These are phyloP conservation scores for Epichloe baconii DNA, from an alignment of 2,329 filamentous ascomycete genomes.

Conservation along the genomic window DNA sequence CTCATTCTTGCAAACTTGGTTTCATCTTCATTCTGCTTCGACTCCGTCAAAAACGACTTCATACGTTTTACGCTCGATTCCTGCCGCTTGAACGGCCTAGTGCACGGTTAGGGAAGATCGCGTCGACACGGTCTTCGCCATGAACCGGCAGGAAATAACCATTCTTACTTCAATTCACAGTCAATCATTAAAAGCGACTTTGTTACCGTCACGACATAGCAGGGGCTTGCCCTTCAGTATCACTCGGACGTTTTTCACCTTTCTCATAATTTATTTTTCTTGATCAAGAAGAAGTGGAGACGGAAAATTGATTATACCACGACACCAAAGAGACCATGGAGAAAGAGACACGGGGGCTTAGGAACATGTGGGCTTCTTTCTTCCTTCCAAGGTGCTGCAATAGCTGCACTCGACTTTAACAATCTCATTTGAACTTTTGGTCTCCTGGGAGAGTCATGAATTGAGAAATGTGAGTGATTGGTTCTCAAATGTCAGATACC, in stretches of 20 bases:
- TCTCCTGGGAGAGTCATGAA: neutral
- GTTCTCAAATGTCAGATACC: neutral
- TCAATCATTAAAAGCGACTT: constrained; percentile 24
- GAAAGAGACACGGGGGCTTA: neutral
- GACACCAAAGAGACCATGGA: neutral
- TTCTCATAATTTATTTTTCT: neutral
- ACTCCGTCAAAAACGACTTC: neutral
- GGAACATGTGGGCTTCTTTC: neutral
- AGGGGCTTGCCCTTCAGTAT: constrained; percentile 6
- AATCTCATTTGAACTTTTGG: neutral
- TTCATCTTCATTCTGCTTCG: constrained; percentile 1
- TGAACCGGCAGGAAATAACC: neutral
- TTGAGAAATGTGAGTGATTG: neutral
- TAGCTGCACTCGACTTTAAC: neutral
- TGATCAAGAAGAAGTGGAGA: constrained; percentile 1
- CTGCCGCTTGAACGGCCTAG: neutral
- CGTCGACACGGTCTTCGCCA: neutral
- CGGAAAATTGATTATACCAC: neutral
- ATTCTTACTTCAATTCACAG: constrained; percentile 24
- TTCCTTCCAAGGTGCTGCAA: neutral
- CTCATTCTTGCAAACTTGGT: constrained; percentile 1
- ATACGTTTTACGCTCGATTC: neutral
- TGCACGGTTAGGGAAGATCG: neutral
- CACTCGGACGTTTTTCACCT: neutral
- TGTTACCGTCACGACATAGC: constrained; percentile 18